Evolutionary conservation across 78 protist species (phyloP).

Genomic region (Dictyostelium discoideum): DNA sequence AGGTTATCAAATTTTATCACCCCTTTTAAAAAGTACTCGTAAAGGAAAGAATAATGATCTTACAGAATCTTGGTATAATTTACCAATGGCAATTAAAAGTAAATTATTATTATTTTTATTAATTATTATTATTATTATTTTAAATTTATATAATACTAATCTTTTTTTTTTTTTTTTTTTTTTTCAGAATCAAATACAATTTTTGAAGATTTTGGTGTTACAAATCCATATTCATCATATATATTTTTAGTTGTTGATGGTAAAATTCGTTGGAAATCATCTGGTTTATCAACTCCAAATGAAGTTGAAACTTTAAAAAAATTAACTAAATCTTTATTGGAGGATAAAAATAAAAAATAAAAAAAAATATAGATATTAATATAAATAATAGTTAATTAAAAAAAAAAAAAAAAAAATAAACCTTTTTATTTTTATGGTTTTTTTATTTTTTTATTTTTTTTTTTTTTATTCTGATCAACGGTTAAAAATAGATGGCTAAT

Average conservation of each 20-base stretch:
- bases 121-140: too few species aligned
- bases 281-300: constrained; percentile 66
- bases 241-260: constrained; percentile 22
- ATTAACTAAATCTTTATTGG: neutral
- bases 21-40: constrained; percentile 20
- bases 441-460: too few species aligned
- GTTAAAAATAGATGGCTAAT: neutral
- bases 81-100: neutral
- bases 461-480: neutral
- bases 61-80: constrained; percentile 49
- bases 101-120: neutral
- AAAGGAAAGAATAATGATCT: neutral
- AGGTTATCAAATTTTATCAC: constrained; percentile 30
- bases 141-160: too few species aligned
- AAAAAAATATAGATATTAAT: neutral
- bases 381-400: neutral
- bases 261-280: constrained; percentile 54
- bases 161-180: too few species aligned
- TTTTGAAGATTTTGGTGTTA: constrained; percentile 16
- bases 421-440: too few species aligned
- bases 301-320: constrained; percentile 35
- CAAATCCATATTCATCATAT: constrained; percentile 36
- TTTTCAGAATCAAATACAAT: neutral
- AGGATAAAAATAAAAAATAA: neutral
- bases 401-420: neutral